Percentiles rank a stretch among this genome's conserved stretches.
phyloP scores from a whole-genome alignment of 1,284 basidiomycete genomes.

The Sporisorium sorghi region DNA sequence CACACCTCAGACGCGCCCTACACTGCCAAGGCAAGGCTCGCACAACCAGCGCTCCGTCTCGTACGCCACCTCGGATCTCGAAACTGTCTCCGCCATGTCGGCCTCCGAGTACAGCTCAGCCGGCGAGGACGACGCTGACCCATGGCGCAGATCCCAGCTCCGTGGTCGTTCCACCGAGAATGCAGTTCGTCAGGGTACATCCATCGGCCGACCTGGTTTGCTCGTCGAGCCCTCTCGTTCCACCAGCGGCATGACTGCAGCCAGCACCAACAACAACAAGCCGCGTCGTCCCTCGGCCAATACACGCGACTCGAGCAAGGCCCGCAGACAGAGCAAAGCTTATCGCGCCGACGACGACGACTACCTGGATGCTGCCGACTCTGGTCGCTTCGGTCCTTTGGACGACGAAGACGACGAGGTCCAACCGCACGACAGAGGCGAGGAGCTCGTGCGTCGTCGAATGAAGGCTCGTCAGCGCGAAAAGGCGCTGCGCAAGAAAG shows the following conservation, averaged over 20 bases:
- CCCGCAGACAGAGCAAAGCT: slow-evolving; percentile 38
- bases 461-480: slow-evolving; percentile 71
- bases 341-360: slow-evolving; percentile 34
- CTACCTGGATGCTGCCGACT: slow-evolving; percentile 44
- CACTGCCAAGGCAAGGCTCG: slow-evolving; percentile 36
- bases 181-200: slow-evolving; percentile 34
- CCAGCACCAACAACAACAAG: slow-evolving; percentile 26
- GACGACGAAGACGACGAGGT: slow-evolving; percentile 72
- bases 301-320: slow-evolving; percentile 40
- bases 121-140: slow-evolving; percentile 47
- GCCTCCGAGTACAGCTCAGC: slow-evolving; percentile 60
- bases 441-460: slow-evolving; percentile 73
- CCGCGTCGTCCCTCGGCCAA: slow-evolving; percentile 33
- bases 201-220: slow-evolving; percentile 29
- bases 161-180: slow-evolving; percentile 34
- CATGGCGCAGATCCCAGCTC: slow-evolving; percentile 26
- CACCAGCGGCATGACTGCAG: slow-evolving; percentile 23
- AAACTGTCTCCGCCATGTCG: slow-evolving; percentile 54
- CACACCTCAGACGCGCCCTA: slow-evolving; percentile 35
- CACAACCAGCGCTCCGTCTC: slow-evolving; percentile 50
- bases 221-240: slow-evolving; percentile 43
- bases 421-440: slow-evolving; percentile 72
- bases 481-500: slow-evolving; percentile 64
- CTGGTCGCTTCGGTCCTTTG: slow-evolving; percentile 49
- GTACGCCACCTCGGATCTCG: slow-evolving; percentile 58